phyloP scores from a whole-genome alignment of 2,329 filamentous ascomycete genomes.

The Hymenoscyphus infarciens region DNA sequence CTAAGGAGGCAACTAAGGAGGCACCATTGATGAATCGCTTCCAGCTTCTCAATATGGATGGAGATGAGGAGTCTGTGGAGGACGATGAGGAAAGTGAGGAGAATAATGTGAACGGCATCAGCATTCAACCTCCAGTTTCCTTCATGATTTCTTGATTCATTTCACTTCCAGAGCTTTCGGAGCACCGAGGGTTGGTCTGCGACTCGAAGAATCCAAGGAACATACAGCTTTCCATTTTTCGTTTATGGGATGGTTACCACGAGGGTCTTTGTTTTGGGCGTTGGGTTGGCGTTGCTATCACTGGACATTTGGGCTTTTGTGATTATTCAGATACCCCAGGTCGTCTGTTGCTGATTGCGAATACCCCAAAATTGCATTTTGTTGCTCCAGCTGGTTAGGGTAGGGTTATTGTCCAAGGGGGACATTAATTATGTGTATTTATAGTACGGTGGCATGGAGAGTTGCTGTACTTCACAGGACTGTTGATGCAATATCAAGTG shows the following conservation, averaged over 20 bases:
- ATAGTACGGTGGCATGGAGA: not conserved
- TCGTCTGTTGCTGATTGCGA: conserved; percentile 16
- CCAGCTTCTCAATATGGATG: conserved; percentile 52
- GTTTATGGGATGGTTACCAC: conserved; percentile 1
- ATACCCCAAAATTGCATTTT: conserved; percentile 20
- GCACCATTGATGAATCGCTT: conserved; percentile 56
- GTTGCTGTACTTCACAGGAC: not conserved
- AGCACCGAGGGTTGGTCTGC: not conserved
- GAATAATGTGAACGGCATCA: conserved; percentile 13
- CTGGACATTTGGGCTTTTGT: conserved; percentile 14
- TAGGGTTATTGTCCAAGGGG: not conserved
- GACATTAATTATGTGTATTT: not conserved
- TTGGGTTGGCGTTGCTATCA: conserved; percentile 20
- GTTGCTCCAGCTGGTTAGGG: conserved; percentile 6
- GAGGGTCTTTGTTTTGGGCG: conserved; percentile 13
- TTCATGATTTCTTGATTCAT: not conserved
- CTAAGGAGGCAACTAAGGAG: conserved; percentile 37
- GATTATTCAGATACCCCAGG: conserved; percentile 21
- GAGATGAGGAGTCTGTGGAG: conserved; percentile 31
- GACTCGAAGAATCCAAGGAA: not conserved
- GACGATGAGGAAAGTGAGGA: conserved; percentile 24
- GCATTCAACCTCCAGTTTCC: not conserved
- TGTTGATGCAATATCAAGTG: not conserved
- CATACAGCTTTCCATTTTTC: not conserved
- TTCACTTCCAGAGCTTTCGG: not conserved